These are phyloP conservation scores for Whalleya microplaca DNA, from an alignment of 2,329 filamentous ascomycete species.

Conservation along the genomic window DNA sequence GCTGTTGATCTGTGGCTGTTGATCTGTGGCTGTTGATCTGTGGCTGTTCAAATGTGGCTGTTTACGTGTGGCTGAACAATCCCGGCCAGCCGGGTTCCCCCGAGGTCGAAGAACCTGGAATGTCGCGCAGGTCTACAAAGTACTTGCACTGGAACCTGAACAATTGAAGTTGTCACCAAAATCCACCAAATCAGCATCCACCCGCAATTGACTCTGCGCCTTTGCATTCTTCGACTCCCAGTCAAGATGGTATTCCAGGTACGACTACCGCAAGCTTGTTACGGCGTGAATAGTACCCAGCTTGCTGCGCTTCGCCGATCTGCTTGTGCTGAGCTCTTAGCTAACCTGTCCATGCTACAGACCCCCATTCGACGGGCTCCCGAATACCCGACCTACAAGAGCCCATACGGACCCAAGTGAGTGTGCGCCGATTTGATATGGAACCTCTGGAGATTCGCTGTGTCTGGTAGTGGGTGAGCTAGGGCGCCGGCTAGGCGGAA, in stretches of 20 bases:
- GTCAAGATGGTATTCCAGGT: constrained; percentile 35
- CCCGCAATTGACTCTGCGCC: constrained; percentile 28
- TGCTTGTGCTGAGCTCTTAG: neutral
- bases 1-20: too few species aligned
- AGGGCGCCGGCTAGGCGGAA: neutral
- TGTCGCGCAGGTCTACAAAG: constrained; percentile 35
- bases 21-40: constrained; percentile 6
- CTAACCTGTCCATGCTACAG: constrained; percentile 39
- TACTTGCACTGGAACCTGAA: constrained; percentile 13
- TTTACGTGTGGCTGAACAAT: neutral
- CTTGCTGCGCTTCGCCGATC: neutral
- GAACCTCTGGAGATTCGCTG: neutral
- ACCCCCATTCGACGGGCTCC: constrained; percentile 49
- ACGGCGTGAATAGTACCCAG: neutral
- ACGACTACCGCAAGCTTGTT: constrained; percentile 4
- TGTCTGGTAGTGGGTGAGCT: too few species aligned
- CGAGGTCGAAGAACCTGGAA: constrained; percentile 31
- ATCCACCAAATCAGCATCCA: constrained; percentile 14
- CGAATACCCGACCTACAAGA: constrained; percentile 55
- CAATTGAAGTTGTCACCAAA: constrained; percentile 29
- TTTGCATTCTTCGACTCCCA: constrained; percentile 17
- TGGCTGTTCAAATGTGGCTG: constrained; percentile 12
- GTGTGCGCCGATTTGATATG: constrained; percentile 35
- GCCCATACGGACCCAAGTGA: constrained; percentile 70
- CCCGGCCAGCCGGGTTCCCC: constrained; percentile 29